Evolutionary conservation across 768 basidiomycete genomes (phyloP), one percentile per base, ranked within the genome.

Genomic region (Suillus ampliporus): DNA sequence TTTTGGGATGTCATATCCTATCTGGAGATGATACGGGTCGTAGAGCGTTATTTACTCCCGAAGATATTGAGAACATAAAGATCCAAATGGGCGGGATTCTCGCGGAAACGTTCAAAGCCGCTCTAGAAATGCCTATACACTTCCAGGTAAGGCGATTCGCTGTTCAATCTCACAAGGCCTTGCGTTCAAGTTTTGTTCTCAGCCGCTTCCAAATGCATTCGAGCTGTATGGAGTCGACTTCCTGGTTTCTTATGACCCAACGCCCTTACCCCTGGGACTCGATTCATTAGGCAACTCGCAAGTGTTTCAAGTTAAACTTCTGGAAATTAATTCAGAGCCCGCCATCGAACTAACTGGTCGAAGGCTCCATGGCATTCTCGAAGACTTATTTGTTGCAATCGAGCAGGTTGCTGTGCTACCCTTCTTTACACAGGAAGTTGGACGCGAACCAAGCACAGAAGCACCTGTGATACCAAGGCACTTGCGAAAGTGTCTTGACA

Each of bases 151-250:
- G 79, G 44, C 11, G 15, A 35, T 46, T 57, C 17, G 19, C 41
- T 31, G 23, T 3, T 56, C 21, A 4, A 14, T 38, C 41, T 23
- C 26, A 37, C 7, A n/a, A 23, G 7, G 17, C 4, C 26, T 34
- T 13, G 6, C 19, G n/a, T 31, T 28, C 23, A 19, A 57, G 23
- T 38, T 37, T 61, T 23, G 43, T 46, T 34, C 31, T 43, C 72
- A 97, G 92, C 84, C 91, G 2, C 73, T 95, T 23, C 89, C 92
- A 1, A 98, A 98, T 72, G 94, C 92, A 0, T 99, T 98, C 71
- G 97, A 99, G 73, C 84, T 99, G 17, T 99, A 89, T 70, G 97
- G 97, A 0, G 84, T 92, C n/a, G 97, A 99, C 74, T 91, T 99
- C 63, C 80, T 99, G 15, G 83, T 98, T 62, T 83, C 82, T 58